Evolutionary conservation across 2,329 filamentous ascomycete genomes (phyloP), one percentile per base, ranked within the genome.

Genomic region (Aureobasidium melanogenum): DNA sequence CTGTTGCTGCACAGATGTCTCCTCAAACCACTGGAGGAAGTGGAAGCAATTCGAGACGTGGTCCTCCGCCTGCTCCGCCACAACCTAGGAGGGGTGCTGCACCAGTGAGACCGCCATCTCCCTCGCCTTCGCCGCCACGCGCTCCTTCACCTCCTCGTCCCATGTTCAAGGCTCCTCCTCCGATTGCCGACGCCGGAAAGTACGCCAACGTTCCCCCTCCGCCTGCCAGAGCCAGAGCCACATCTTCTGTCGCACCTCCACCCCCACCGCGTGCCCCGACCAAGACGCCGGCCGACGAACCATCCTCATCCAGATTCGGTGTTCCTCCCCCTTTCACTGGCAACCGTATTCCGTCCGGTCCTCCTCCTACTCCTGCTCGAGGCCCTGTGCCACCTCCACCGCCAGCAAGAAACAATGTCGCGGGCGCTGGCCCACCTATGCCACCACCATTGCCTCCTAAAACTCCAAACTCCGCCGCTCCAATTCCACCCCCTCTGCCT

Each of bases 131-230:
- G 39, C 84, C 88, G n/a, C 82, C 87, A 36, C 81, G 86, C 69
- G 87, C 90, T 63, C 83, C 87, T 15, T 85, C 87, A 15, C 89
- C 90, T 14, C 82, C 85, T 24, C 82, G 86, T 56, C 84, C 84
- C 9, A 82, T 81, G 67, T 97, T 96, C 77, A 83, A 86, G 66
- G 93, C 90, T 9, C 94, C 94, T 48, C 94, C 94, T 36, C 89
- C 93, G 2, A 76, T 97, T 63, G 85, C 90, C 60, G 92, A 96
- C 73, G 94, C 94, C 62, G 94, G 94, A 39, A 96, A 90, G 74
- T 94, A 85, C 70, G 91, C 78, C 32, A 76, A 79, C 61, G 74
- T 73, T 26, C 79, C 78, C 22, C 71, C 77, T 14, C 69, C 73
- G 34, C 75, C 74, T 26, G 82, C 86, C 4, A 89, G 91, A 73